Evolutionary conservation across 1,284 basidiomycete genomes (phyloP).

Genomic region (Pseudozyma sp.): DNA sequence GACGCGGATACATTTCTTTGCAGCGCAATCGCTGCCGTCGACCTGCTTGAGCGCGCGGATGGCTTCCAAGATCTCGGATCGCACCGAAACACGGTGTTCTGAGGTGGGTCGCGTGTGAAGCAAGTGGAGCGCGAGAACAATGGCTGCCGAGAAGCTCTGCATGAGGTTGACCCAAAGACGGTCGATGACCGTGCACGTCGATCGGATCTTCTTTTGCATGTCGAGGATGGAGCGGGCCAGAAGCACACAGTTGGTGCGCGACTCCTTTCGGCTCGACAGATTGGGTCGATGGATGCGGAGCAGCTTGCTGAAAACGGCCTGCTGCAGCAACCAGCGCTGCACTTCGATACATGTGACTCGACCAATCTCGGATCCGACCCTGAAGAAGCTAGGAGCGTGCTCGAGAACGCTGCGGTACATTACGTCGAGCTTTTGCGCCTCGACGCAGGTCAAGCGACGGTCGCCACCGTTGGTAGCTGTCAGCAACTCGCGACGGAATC

Average conservation of each 20-base stretch:
- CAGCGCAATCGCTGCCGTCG: slow-evolving; percentile 42
- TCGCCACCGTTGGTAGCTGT: slow-evolving; percentile 39
- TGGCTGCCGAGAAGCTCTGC: slow-evolving; percentile 61
- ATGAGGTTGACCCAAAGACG: slow-evolving; percentile 61
- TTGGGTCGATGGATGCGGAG: slow-evolving; percentile 60
- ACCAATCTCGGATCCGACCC: slow-evolving; percentile 55
- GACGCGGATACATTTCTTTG: slow-evolving; percentile 59
- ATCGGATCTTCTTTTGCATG: slow-evolving; percentile 63
- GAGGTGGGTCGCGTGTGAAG: slow-evolving; percentile 53
- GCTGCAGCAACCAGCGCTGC: slow-evolving; percentile 65
- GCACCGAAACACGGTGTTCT: slow-evolving; percentile 51
- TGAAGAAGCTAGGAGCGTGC: slow-evolving; percentile 58
- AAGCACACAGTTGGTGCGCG: slow-evolving; percentile 60
- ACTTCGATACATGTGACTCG: slow-evolving; percentile 56
- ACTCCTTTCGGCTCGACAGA: slow-evolving; percentile 52
- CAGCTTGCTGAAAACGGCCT: slow-evolving; percentile 63
- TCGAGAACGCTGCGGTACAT: slow-evolving; percentile 56
- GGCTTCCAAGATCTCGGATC: slow-evolving; percentile 62
- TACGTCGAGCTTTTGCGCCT: slow-evolving; percentile 45
- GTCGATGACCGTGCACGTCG: slow-evolving; percentile 58
- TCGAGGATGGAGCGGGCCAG: slow-evolving; percentile 62
- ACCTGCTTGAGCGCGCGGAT: slow-evolving; percentile 60
- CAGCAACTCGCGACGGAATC: slow-evolving; percentile 42
- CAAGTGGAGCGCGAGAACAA: slow-evolving; percentile 63
- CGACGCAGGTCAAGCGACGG: slow-evolving; percentile 43